phyloP scores from a whole-genome alignment of 2,329 filamentous ascomycete species.

The Paecilomyces dactylethromorphus region DNA sequence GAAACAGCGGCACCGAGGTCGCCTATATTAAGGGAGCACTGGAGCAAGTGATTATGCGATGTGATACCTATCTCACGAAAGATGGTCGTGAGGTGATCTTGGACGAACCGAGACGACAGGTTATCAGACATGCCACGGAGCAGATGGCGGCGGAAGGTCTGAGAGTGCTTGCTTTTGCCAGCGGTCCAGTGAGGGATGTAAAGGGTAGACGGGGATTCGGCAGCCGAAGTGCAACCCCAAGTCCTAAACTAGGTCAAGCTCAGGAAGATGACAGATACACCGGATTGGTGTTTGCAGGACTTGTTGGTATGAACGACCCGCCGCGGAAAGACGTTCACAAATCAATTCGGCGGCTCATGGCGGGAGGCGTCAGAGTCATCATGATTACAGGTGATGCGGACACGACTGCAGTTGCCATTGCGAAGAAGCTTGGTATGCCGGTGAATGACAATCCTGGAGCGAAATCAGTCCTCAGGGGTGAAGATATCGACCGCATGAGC shows the following conservation, averaged over 20 bases:
- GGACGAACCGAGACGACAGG: slow-evolving; percentile 66
- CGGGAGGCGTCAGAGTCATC: slow-evolving; percentile 91
- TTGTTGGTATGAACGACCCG: slow-evolving; percentile 97
- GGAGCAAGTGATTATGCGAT: slow-evolving; percentile 77
- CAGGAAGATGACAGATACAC: slow-evolving; percentile 69
- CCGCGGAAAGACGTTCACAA: slow-evolving; percentile 83
- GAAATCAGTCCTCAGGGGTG: slow-evolving; percentile 68
- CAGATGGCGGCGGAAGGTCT: slow-evolving; percentile 83
- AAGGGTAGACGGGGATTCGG: slow-evolving; percentile 35
- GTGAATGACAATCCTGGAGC: slow-evolving; percentile 54
- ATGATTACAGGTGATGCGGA: slow-evolving; percentile 99
- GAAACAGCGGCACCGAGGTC: slow-evolving; percentile 60
- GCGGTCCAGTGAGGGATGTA: slow-evolving; percentile 57
- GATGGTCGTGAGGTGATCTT: slow-evolving; percentile 82
- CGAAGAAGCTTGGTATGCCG: slow-evolving; percentile 89
- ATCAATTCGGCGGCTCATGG: slow-evolving; percentile 83
- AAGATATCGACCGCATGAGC: slow-evolving; percentile 89
- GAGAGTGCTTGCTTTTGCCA: slow-evolving; percentile 87
- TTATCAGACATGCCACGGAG: slow-evolving; percentile 73
- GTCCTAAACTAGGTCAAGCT: slow-evolving; percentile 22
- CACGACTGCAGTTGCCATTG: slow-evolving; percentile 89
- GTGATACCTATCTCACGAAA: slow-evolving; percentile 81
- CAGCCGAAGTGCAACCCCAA: slow-evolving; percentile 47
- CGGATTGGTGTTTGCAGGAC: slow-evolving; percentile 78
- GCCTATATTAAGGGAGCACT: slow-evolving; percentile 95